These are phyloP conservation scores for Beauveria scarabaeidicola DNA, from an alignment of 2,329 filamentous ascomycete genomes.

Conservation along the genomic window DNA sequence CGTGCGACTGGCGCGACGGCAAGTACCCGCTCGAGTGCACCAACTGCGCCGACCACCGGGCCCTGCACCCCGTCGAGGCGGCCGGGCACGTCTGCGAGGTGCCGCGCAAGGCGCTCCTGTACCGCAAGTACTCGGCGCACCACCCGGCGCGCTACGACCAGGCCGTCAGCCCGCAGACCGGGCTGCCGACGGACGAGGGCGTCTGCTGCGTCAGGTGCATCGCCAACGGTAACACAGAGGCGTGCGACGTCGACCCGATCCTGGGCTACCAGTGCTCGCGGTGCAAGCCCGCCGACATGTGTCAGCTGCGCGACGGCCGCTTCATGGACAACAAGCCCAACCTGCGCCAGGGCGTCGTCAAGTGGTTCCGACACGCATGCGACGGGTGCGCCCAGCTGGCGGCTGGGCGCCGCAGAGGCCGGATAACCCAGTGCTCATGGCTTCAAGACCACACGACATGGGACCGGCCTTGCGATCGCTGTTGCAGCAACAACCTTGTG, in stretches of 20 bases:
- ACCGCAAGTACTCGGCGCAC: constrained; percentile 13
- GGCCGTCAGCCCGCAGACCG: background rate
- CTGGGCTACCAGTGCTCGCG: constrained; percentile 15
- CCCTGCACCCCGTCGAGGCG: background rate
- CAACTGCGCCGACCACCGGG: constrained; percentile 20
- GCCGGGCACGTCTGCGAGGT: constrained; percentile 13
- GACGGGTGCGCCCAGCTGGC: constrained; percentile 16
- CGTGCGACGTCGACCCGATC: constrained; percentile 19
- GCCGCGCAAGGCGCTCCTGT: background rate
- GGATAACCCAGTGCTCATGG: constrained; percentile 16
- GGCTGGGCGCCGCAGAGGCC: background rate
- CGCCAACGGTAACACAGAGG: constrained; percentile 12
- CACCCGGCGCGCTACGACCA: constrained; percentile 12
- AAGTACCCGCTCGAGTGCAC: constrained; percentile 17
- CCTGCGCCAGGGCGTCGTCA: constrained; percentile 10
- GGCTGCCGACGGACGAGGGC: constrained; percentile 8
- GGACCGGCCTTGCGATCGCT: constrained; percentile 17
- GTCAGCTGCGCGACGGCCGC: constrained; percentile 7
- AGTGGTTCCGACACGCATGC: constrained; percentile 20
- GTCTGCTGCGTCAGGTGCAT: constrained; percentile 12
- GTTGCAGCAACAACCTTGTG: constrained; percentile 11
- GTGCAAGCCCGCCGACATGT: constrained; percentile 10
- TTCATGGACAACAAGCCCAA: constrained; percentile 12
- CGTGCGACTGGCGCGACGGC: constrained; percentile 14
- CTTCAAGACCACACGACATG: constrained; percentile 15